A percentile compares a stretch with the other conserved stretches of the same genome.
Conservation (phyloP, 139 green algal species). For the Deuterostichococcus epilithicus region DNA sequence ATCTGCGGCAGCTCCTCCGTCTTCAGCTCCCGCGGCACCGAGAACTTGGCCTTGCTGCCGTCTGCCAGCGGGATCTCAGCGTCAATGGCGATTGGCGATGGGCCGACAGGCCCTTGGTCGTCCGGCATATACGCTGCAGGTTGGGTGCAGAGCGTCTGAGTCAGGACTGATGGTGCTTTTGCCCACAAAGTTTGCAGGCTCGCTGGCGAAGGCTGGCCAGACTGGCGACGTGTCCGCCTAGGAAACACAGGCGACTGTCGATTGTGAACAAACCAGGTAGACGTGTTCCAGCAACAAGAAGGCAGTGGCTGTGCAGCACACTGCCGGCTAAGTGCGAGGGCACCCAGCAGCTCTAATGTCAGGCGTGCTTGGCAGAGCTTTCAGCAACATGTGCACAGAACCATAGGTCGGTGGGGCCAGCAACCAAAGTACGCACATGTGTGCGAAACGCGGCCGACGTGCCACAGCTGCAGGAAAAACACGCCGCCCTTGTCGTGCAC, state of each 20-base stretch:
- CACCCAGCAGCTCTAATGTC: neutral
- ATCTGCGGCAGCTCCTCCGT: slow-evolving; percentile 42
- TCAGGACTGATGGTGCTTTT: slow-evolving; percentile 61
- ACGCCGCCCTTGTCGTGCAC: slow-evolving; percentile 67
- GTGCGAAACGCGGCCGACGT: slow-evolving; percentile 46
- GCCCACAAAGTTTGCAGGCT: too few species aligned
- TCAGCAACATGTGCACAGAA: too few species aligned
- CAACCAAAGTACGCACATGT: too few species aligned
- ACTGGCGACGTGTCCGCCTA: too few species aligned
- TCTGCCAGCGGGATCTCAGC: slow-evolving; percentile 4
- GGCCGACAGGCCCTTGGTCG: slow-evolving; percentile 43
- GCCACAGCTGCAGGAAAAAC: slow-evolving; percentile 83
- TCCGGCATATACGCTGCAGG: slow-evolving; percentile 48
- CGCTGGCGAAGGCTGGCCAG: too few species aligned
- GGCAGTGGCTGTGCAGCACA: too few species aligned
- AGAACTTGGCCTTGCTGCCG: neutral
- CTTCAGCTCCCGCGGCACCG: slow-evolving; percentile 30
- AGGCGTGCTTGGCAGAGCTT: too few species aligned
- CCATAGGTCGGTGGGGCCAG: too few species aligned
- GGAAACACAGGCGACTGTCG: too few species aligned
- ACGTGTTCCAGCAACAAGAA: too few species aligned
- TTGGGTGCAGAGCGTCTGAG: slow-evolving; percentile 23
- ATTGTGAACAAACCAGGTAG: too few species aligned
- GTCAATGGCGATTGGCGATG: slow-evolving; percentile 43
- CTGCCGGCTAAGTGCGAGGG: too few species aligned